phyloP scores from a whole-genome alignment of 2,329 filamentous ascomycete species.

The Cercospora sp. region DNA sequence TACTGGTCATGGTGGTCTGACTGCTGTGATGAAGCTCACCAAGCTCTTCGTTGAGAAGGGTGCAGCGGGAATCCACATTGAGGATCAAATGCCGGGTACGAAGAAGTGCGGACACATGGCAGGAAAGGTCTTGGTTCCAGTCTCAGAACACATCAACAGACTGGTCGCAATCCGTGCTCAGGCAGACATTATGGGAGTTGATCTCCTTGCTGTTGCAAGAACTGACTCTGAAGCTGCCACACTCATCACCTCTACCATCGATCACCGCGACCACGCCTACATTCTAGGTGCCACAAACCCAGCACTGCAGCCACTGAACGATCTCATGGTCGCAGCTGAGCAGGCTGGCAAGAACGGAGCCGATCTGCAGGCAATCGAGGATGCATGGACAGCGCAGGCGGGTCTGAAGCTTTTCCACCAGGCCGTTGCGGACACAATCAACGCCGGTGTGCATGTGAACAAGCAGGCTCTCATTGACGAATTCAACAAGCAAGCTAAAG shows the following conservation, averaged over 20 bases:
- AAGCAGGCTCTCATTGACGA: conserved; percentile 67
- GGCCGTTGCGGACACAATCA: conserved; percentile 80
- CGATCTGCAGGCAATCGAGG: conserved; percentile 87
- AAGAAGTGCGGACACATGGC: conserved; percentile 99
- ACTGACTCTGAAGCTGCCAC: conserved; percentile 98
- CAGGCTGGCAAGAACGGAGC: conserved; percentile 74
- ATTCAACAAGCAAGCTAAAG: conserved; percentile 69
- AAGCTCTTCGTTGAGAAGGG: conserved; percentile 97
- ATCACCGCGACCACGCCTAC: conserved; percentile 92
- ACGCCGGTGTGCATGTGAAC: conserved; percentile 64
- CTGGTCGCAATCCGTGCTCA: conserved; percentile 95
- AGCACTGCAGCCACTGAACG: conserved; percentile 76
- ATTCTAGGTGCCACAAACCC: conserved; percentile 89
- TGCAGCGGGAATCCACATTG: conserved; percentile 96
- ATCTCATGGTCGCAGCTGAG: conserved; percentile 88
- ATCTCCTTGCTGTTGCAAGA: conserved; percentile 87
- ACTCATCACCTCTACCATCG: conserved; percentile 93
- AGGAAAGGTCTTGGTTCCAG: conserved; percentile 94
- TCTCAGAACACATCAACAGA: conserved; percentile 97
- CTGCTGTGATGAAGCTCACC: conserved; percentile 99
- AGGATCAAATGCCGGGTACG: conserved; percentile 95
- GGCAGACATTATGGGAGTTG: conserved; percentile 94
- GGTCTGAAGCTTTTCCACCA: conserved; percentile 87
- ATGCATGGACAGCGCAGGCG: conserved; percentile 78
- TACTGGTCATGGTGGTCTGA: conserved; percentile 93